Evolutionary conservation across 2,329 filamentous ascomycete species (phyloP).

Genomic region (Pseudogymnoascus sp.): DNA sequence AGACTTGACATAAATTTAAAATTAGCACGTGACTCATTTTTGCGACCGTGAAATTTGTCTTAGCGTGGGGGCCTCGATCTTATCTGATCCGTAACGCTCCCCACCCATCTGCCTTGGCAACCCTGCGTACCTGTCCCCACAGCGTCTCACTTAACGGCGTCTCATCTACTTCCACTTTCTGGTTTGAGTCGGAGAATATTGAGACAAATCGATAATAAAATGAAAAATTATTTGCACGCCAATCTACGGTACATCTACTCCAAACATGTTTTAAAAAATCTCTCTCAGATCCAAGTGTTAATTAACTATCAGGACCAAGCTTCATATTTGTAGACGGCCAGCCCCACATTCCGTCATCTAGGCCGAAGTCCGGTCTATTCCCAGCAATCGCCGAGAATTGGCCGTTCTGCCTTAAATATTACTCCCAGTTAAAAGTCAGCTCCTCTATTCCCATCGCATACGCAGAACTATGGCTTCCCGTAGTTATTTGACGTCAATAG

Average conservation of each 20-base stretch:
- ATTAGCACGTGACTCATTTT: not conserved
- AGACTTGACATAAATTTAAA: not conserved
- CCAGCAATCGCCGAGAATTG: constrained; percentile 1
- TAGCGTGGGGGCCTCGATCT: not conserved
- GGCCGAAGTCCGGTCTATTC: not conserved
- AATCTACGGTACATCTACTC: not conserved
- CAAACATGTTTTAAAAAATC: not conserved
- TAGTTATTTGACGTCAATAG: not conserved
- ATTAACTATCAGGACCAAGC: not conserved
- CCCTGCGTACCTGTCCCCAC: not conserved
- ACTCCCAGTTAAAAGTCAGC: not conserved
- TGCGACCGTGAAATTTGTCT: too few relatives aligned
- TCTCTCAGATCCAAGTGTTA: not conserved
- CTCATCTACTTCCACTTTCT: not conserved
- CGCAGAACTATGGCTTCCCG: constrained; percentile 4
- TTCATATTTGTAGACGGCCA: not conserved
- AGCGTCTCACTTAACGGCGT: not conserved
- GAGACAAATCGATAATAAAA: not conserved
- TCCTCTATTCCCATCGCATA: not conserved
- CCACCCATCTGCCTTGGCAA: not conserved
- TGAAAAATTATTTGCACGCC: not conserved
- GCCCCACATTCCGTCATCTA: not conserved
- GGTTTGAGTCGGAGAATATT: not conserved
- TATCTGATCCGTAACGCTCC: not conserved
- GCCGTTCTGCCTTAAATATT: not conserved